Conservation (phyloP, 2,329 filamentous ascomycete species). For the Biscogniauxia sp. region DNA sequence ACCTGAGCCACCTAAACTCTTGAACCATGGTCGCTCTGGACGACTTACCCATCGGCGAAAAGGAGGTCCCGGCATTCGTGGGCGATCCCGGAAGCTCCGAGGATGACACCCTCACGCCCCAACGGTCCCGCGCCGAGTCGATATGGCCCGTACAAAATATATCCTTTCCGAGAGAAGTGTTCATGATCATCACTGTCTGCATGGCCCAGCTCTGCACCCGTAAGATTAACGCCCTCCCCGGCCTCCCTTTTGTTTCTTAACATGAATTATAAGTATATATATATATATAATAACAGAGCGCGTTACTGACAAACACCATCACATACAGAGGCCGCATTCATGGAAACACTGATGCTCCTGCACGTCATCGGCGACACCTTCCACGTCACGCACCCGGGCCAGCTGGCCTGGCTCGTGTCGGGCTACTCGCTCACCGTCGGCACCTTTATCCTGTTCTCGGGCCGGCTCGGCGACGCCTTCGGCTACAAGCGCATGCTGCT, state of each 20-base stretch:
- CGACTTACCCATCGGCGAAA: not conserved
- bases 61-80: not conserved
- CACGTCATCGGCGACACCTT: constrained; percentile 44
- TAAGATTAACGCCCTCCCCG: constrained; percentile 4
- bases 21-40: not conserved
- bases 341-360: constrained; percentile 22
- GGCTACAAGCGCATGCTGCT: constrained; percentile 47
- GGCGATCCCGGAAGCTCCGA: constrained; percentile 6
- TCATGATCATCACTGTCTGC: constrained; percentile 18
- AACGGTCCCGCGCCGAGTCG: constrained; percentile 14
- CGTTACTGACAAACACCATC: constrained; percentile 1
- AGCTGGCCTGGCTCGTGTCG: constrained; percentile 44
- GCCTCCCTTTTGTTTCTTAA: not conserved
- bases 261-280: not conserved
- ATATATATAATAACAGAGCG: too few relatives aligned
- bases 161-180: constrained; percentile 10
- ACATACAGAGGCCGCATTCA: constrained; percentile 14
- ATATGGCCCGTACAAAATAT: constrained; percentile 19
- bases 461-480: constrained; percentile 46
- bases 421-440: constrained; percentile 47
- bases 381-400: constrained; percentile 36
- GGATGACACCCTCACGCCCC: constrained; percentile 11
- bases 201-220: constrained; percentile 23
- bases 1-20: not conserved
- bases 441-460: constrained; percentile 49